Evolutionary conservation across 2,329 filamentous ascomycete species (phyloP), one percentile per base, ranked within the genome.

Genomic region (Daldinia eschscholtzii): DNA sequence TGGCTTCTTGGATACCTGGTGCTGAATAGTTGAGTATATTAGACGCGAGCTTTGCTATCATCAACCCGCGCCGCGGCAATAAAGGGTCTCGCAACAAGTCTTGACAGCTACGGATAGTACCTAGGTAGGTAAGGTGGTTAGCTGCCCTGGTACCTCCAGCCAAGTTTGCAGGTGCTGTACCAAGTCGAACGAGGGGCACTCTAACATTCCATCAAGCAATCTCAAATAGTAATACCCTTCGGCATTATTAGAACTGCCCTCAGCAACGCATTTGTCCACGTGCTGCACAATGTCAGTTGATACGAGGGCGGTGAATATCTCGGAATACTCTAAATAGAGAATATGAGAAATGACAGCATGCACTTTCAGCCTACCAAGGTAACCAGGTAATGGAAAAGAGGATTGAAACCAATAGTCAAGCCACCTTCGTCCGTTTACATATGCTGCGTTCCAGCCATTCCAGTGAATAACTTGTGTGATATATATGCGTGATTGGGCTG

Each of bases 261-360:
- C 35, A 30, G 23, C 2, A 20, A 57, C 23, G 37, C 35, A 26
- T 33, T n/a, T 13, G 35, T 28, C 37, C 53, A 37, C 37, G 53
- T 56, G 58, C 46, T 62, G 58, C 55, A 62, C 56, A 28, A 46
- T 65, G n/a, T 30, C 18, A n/a, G 26, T 53, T 39, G 39, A 48
- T 20, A 55, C 52, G 55, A 20, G 10, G 10, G 18, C 15, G 28
- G 44, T 61, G 39, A 59, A 53, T 53, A 52, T 35, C 46, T 33
- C 46, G 52, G 57, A 42, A 12, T 50, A 7, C 30, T 37, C 30
- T 23, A 26, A 28, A 46, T 56, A 26, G 37, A 13, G 33, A 59
- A 42, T 30, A 56, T 66, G 56, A 65, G 46, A 58, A 60, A 20
- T 56, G 53, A 65, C 26, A 53, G 20, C 48, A 56, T 55, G 30